Percentiles rank a stretch among this genome's conserved stretches.
Conservation (phyloP, 176 grass and related monocot species). For the Ampelocalamus luodianensis region DNA sequence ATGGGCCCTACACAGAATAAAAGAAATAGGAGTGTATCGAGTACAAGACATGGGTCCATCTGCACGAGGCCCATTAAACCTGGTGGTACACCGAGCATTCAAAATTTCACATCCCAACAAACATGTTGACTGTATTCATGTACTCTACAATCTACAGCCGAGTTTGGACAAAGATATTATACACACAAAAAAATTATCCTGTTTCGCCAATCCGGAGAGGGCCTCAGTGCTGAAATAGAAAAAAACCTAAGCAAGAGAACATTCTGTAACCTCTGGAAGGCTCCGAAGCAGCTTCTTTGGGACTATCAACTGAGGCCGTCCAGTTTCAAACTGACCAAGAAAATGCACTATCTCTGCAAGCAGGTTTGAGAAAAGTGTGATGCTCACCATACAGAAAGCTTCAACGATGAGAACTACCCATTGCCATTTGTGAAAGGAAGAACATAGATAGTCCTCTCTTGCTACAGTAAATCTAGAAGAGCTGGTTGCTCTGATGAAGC, state of each 20-base stretch:
- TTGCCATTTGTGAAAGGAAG: constrained; percentile 11
- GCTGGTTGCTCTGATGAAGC: constrained; percentile 62
- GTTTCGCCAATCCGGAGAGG: not conserved
- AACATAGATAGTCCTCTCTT: not conserved
- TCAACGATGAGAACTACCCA: constrained; percentile 22
- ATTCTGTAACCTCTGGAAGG: constrained; percentile 34
- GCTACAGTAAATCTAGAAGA: constrained; percentile 85
- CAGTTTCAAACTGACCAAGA: constrained; percentile 34
- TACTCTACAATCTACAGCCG: constrained; percentile 45
- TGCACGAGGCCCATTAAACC: constrained; percentile 25
- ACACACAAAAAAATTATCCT: constrained; percentile 46
- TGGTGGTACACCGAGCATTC: constrained; percentile 28
- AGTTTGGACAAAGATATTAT: constrained; percentile 48
- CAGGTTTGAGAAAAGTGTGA: constrained; percentile 15
- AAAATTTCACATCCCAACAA: constrained; percentile 40
- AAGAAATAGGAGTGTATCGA: not conserved
- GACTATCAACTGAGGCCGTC: constrained; percentile 21
- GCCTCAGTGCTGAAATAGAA: constrained; percentile 21
- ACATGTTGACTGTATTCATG: constrained; percentile 46
- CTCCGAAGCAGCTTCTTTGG: constrained; percentile 24
- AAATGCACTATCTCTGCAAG: constrained; percentile 1
- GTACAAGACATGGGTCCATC: not conserved
- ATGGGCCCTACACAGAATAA: constrained; percentile 11
- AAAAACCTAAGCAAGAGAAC: constrained; percentile 40
- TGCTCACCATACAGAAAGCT: constrained; percentile 18